These are phyloP conservation scores for Pugionium cornutum DNA, from an alignment of 345 rosid species.

Conservation along the genomic window DNA sequence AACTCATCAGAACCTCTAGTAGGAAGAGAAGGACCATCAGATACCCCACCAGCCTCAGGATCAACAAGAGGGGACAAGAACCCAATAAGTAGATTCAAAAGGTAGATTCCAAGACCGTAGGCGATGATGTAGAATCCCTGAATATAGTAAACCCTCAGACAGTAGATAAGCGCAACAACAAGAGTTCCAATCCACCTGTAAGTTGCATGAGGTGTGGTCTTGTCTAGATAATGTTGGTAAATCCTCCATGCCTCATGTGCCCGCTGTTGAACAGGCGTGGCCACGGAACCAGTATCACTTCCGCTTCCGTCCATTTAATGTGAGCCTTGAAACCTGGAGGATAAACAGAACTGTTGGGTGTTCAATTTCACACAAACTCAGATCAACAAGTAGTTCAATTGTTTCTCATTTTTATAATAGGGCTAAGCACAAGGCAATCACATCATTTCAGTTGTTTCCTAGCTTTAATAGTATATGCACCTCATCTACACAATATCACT, in stretches of 20 bases:
- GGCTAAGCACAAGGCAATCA: neutral
- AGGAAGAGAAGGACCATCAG: constrained; percentile 83
- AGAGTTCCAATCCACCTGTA: constrained; percentile 89
- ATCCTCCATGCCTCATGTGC: constrained; percentile 76
- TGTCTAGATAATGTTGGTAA: constrained; percentile 86
- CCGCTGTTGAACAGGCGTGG: constrained; percentile 67
- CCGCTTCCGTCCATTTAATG: constrained; percentile 74
- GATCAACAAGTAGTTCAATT: neutral
- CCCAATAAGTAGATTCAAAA: constrained; percentile 85
- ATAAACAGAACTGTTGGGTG: constrained; percentile 22
- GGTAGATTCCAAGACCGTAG: constrained; percentile 90
- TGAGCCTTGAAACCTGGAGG: constrained; percentile 35
- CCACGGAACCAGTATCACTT: constrained; percentile 54
- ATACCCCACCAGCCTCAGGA: constrained; percentile 64
- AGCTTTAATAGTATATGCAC: constrained; percentile 4
- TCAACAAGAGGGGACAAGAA: constrained; percentile 92
- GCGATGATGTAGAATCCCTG: constrained; percentile 89
- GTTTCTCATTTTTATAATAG: neutral
- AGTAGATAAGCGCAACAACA: constrained; percentile 51
- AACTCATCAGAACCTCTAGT: constrained; percentile 97
- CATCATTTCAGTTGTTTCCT: neutral
- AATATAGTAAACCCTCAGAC: constrained; percentile 65
- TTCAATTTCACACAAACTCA: constrained; percentile 1
- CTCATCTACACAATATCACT: neutral
- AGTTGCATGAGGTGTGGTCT: constrained; percentile 74